Percentiles rank a stretch among this genome's conserved stretches.
Conservation (phyloP, 805 yeast genomes). For the Dipodascopsis tothii region DNA sequence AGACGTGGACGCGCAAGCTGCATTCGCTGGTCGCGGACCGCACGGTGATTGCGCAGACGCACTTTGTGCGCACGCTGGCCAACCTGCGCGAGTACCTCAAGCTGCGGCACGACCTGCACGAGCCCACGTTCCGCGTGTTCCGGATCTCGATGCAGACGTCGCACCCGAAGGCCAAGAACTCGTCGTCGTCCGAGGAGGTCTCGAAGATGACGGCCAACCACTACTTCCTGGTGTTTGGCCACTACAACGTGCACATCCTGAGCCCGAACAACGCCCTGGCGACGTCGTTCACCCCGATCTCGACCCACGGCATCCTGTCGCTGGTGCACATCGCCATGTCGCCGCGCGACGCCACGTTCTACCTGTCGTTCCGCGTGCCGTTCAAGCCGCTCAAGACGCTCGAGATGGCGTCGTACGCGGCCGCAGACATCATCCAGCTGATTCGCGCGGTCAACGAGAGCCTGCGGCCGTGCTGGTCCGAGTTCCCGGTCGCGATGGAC, state of each 20-base stretch:
- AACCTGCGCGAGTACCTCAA: conserved; percentile 8
- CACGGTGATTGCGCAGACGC: conserved; percentile 7
- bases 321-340: conserved; percentile 25
- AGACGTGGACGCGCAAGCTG: conserved; percentile 11
- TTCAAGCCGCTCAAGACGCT: conserved; percentile 22
- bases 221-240: conserved; percentile 13
- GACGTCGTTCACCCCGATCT: conserved; percentile 11
- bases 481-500: conserved; percentile 23
- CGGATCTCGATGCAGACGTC: conserved; percentile 11
- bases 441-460: conserved; percentile 16
- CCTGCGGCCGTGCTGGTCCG: conserved; percentile 25
- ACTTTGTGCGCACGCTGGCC: conserved; percentile 3
- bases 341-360: conserved; percentile 22
- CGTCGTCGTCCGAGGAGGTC: conserved; percentile 11
- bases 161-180: background rate
- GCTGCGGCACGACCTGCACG: conserved; percentile 12
- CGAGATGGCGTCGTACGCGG: conserved; percentile 25
- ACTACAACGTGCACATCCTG: conserved; percentile 11
- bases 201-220: conserved; percentile 15
- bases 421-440: conserved; percentile 20
- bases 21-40: conserved; percentile 4
- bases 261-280: conserved; percentile 1
- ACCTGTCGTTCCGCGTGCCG: conserved; percentile 23
- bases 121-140: conserved; percentile 11
- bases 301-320: conserved; percentile 23